Evolutionary conservation across 2,329 filamentous ascomycete genomes (phyloP), one percentile per base, ranked within the genome.

Genomic region (Aureobasidium sp.): DNA sequence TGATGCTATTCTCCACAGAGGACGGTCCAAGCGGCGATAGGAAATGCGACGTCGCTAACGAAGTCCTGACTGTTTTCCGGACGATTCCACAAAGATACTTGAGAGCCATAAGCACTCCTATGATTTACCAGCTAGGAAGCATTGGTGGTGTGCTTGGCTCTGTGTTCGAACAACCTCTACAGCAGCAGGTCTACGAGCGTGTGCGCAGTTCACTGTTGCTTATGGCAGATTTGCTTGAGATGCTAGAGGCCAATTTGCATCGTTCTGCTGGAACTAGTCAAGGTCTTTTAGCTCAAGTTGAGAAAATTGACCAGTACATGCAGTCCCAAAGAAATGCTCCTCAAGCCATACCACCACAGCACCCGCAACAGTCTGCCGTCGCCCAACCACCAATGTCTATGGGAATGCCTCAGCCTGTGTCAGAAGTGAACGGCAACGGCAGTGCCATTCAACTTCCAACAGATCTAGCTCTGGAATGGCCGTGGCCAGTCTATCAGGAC

Each of bases 121-220:
- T 81, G 62, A 71, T 81, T 4, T 74, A 81, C 64, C 79, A 81
- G 64, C 70, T 82, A 3, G 76, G 73, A 11, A 76, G 78, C n/a
- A 79, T 81, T 45, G 79, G 79, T 6, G 72, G 74, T 2, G 78
- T 81, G 48, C 72, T 82, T 13, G 77, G 77, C n/a, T 76, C 74
- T 7, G 76, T 79, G 32, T 75, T 81, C 64, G 78, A 78, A 60
- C 73, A 74, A 5, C 72, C 72, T 29, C 64, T 80, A 16, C 75
- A 71, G 27, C 75, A 78, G 63, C 67, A 68, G 37, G 72, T 71
- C 1, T 80, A 79, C 64, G 68, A 71, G 34, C 70, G 74, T 39
- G 74, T 80, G 27, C 71, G 78, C 41, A 68, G 68, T 21, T 69
- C 79, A 30, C 67, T 80, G 66, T 69, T 76, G 10, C 71, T 73